Conservation (phyloP, 768 basidiomycete genomes). For the Suillus alpinus region DNA sequence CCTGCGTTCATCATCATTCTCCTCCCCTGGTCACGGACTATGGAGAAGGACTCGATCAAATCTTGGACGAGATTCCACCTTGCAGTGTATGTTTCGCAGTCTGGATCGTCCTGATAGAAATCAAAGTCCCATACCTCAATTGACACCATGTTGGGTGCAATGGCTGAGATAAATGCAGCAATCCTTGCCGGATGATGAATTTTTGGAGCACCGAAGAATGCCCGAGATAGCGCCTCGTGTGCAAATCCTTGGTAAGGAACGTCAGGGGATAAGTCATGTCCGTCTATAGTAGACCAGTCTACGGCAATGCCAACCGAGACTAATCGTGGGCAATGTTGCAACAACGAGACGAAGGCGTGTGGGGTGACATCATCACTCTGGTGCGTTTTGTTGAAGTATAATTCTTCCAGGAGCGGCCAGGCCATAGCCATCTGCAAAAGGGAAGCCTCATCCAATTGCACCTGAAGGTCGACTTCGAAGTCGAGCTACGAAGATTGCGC, state of each 20-base stretch:
- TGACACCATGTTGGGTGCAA: constrained; percentile 27
- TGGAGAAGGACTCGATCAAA: constrained; percentile 20
- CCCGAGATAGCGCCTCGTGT: not conserved
- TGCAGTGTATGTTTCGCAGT: constrained; percentile 19
- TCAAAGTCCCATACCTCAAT: constrained; percentile 21
- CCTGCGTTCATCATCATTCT: not conserved
- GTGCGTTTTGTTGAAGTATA: too few relatives aligned
- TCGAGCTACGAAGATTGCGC: not conserved
- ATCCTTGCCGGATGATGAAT: not conserved
- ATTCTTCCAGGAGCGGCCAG: not conserved
- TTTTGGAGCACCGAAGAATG: not conserved
- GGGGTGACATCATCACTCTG: too few relatives aligned
- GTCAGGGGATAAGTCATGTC: not conserved
- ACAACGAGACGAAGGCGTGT: not conserved
- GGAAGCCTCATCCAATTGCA: not conserved
- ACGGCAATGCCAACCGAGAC: not conserved
- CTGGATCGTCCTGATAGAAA: not conserved
- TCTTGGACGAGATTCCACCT: constrained; percentile 24
- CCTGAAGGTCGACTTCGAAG: not conserved
- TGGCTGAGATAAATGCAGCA: constrained; percentile 24
- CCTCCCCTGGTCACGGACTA: not conserved
- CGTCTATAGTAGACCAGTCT: not conserved
- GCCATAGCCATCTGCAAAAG: not conserved
- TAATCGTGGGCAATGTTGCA: constrained; percentile 1
- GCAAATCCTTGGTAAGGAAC: not conserved